Evolutionary conservation across 495 filamentous ascomycete genomes (phyloP).

Genomic region (Mycothermus thermophilus): DNA sequence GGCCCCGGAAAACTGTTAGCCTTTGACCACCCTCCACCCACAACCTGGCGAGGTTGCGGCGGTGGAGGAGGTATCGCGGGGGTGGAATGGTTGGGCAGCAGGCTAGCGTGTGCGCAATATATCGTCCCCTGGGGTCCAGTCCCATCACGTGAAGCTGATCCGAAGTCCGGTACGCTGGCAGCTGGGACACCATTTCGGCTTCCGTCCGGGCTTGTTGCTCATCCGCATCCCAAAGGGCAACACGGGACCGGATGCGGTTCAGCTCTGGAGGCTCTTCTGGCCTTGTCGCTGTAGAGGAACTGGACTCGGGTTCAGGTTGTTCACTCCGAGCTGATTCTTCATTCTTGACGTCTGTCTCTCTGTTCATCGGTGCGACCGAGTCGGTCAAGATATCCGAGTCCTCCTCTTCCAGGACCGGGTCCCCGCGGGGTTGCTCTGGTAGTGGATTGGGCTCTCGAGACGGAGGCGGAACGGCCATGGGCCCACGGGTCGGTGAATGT

Average conservation of each 20-base stretch:
- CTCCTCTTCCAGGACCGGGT: too few relatives aligned
- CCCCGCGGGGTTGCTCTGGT: too few relatives aligned
- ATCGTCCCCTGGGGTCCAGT: conserved; percentile 31
- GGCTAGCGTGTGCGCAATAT: conserved; percentile 37
- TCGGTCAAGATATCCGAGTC: too few relatives aligned
- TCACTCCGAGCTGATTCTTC: too few relatives aligned
- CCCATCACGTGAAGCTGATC: conserved; percentile 42
- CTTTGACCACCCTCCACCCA: conserved; percentile 16
- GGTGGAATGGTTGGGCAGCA: conserved; percentile 17
- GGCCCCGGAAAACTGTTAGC: conserved; percentile 12
- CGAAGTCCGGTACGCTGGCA: conserved; percentile 8
- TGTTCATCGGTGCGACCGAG: too few relatives aligned
- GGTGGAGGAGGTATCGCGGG: conserved; percentile 18
- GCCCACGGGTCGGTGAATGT: too few relatives aligned
- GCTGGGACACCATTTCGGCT: not conserved
- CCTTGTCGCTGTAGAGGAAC: too few relatives aligned
- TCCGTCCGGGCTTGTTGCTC: not conserved
- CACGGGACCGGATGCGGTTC: conserved; percentile 1
- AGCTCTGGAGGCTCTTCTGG: not conserved
- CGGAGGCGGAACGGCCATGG: too few relatives aligned
- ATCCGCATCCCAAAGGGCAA: conserved; percentile 6
- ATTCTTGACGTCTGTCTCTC: too few relatives aligned
- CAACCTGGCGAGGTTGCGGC: not conserved
- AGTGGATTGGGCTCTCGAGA: too few relatives aligned
- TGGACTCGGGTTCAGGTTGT: too few relatives aligned